Conservation (phyloP, 441 rosid genomes). For the Gossypium davidsonii region DNA sequence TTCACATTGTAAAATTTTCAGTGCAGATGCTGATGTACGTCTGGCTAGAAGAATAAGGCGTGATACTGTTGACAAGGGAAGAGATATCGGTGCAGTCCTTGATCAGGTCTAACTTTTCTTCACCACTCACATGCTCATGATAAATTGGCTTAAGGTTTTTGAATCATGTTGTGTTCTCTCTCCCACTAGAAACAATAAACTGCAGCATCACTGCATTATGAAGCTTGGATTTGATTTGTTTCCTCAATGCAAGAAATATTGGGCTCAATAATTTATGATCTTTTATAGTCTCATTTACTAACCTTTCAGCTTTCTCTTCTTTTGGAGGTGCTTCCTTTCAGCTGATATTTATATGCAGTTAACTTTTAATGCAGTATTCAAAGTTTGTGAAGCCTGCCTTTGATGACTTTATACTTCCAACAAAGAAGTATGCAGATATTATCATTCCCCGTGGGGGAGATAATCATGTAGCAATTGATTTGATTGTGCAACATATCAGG, state of each 20-base stretch:
- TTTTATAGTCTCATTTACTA: neutral
- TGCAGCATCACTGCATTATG: neutral
- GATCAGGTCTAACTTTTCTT: slow-evolving; percentile 61
- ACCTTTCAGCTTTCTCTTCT: slow-evolving; percentile 1
- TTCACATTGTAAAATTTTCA: slow-evolving; percentile 51
- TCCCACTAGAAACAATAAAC: neutral
- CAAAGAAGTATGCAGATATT: slow-evolving; percentile 94
- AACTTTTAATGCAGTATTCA: slow-evolving; percentile 70
- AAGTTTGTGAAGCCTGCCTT: slow-evolving; percentile 98
- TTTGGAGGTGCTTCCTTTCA: neutral
- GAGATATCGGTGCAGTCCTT: slow-evolving; percentile 85
- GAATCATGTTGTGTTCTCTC: neutral
- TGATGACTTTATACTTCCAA: slow-evolving; percentile 94
- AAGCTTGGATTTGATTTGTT: neutral
- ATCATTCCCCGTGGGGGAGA: slow-evolving; percentile 99
- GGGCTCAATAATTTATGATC: neutral
- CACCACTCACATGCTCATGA: neutral
- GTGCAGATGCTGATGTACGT: slow-evolving; percentile 99
- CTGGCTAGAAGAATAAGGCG: slow-evolving; percentile 95
- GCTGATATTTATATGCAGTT: slow-evolving; percentile 16
- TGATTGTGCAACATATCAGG: slow-evolving; percentile 93
- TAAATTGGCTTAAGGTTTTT: neutral
- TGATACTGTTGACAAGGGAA: slow-evolving; percentile 83
- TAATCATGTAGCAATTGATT: slow-evolving; percentile 92
- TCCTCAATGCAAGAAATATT: neutral